Evolutionary conservation across 805 yeast species (phyloP).

Genomic region (Zygosaccharomyces gambellarensis): DNA sequence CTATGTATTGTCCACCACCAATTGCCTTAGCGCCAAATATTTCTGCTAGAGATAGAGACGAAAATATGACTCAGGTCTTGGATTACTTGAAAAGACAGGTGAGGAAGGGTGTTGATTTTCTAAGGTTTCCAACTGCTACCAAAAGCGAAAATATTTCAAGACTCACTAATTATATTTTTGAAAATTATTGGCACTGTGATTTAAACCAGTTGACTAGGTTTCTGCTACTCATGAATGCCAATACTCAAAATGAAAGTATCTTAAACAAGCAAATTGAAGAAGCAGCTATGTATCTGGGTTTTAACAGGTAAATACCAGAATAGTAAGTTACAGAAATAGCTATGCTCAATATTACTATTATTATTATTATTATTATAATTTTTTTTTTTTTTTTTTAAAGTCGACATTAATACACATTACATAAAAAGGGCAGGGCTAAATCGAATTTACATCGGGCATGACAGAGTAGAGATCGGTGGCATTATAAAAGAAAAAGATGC

Average conservation of each 20-base stretch:
- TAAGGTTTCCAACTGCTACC: slow-evolving; percentile 33
- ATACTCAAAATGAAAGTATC: slow-evolving; percentile 23
- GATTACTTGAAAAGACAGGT: slow-evolving; percentile 29
- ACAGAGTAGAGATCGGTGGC: background rate
- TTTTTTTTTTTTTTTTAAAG: background rate
- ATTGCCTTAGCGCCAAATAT: background rate
- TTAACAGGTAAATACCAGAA: slow-evolving; percentile 9
- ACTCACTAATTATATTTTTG: slow-evolving; percentile 36
- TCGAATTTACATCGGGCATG: slow-evolving; percentile 1
- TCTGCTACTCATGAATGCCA: slow-evolving; percentile 18
- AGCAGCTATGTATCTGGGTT: slow-evolving; percentile 27
- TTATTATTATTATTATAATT: too few relatives aligned
- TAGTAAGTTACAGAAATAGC: too few relatives aligned
- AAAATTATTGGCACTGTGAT: slow-evolving; percentile 36
- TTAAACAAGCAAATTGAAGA: slow-evolving; percentile 28
- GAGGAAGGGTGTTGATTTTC: slow-evolving; percentile 32
- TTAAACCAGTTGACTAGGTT: slow-evolving; percentile 19
- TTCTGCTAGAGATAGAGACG: background rate
- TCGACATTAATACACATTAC: slow-evolving; percentile 6
- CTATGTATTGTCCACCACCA: background rate
- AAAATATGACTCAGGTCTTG: slow-evolving; percentile 13
- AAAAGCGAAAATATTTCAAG: slow-evolving; percentile 32
- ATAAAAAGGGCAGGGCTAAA: background rate
- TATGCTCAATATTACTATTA: too few relatives aligned
- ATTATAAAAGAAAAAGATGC: background rate